Conservation (phyloP, 2,329 filamentous ascomycete genomes). For the Tolypocladium amazonense region DNA sequence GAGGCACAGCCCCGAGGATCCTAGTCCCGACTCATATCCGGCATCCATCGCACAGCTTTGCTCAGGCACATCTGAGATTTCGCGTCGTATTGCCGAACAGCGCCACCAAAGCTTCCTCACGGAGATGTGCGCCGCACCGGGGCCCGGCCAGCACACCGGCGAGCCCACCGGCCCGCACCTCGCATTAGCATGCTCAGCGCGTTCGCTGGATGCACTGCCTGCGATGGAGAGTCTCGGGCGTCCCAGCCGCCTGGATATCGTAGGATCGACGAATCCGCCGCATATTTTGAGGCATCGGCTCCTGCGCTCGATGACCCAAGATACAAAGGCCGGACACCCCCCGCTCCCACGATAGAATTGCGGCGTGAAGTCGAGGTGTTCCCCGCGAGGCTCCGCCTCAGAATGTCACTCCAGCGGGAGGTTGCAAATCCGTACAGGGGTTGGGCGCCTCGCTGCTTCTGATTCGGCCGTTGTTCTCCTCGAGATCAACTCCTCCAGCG, state of each 20-base stretch:
- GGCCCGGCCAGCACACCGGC: not conserved
- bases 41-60: not conserved
- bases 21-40: not conserved
- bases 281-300: not conserved
- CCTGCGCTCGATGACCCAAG: not conserved
- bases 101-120: not conserved
- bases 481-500: not conserved
- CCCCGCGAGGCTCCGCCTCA: not conserved
- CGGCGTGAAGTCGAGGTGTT: not conserved
- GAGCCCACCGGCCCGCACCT: not conserved
- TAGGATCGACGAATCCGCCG: not conserved
- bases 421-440: not conserved
- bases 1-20: not conserved
- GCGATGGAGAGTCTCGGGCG: not conserved
- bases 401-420: not conserved
- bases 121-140: not conserved
- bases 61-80: not conserved
- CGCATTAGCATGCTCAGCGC: not conserved
- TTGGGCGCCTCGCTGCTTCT: not conserved
- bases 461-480: not conserved
- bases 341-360: not conserved
- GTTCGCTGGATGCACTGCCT: not conserved
- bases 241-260: not conserved
- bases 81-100: not conserved
- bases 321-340: not conserved